phyloP scores from a whole-genome alignment of 2,329 filamentous ascomycete genomes.

The Pseudogymnoascus sp. region DNA sequence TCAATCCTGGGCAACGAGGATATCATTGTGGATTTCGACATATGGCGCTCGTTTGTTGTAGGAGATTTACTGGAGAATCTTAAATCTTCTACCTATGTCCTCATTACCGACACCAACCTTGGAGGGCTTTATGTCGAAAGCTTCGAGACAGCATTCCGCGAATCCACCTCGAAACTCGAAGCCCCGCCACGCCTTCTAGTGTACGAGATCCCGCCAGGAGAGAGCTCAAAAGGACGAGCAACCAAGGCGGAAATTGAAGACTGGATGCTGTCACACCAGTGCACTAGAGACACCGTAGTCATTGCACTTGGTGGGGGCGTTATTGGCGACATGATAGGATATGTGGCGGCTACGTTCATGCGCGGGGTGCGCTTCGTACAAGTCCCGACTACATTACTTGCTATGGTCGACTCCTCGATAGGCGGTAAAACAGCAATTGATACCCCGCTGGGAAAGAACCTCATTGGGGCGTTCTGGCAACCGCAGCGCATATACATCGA shows the following conservation, averaged over 20 bases:
- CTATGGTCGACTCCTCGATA: conserved; percentile 98
- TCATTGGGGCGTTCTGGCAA: conserved; percentile 96
- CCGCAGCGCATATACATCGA: conserved; percentile 92
- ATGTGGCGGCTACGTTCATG: conserved; percentile 98
- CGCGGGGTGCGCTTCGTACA: conserved; percentile 92
- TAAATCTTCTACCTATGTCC: conserved; percentile 82
- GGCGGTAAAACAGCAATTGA: conserved; percentile 98
- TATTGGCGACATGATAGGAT: conserved; percentile 96
- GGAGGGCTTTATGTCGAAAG: conserved; percentile 69
- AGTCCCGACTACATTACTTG: conserved; percentile 85
- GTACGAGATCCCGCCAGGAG: conserved; percentile 81
- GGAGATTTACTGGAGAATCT: conserved; percentile 72
- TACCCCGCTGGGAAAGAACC: conserved; percentile 89
- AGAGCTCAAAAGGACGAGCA: conserved; percentile 85
- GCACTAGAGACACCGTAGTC: conserved; percentile 88
- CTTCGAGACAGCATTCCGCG: conserved; percentile 62
- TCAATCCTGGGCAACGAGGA: conserved; percentile 80
- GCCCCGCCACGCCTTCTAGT: conserved; percentile 64
- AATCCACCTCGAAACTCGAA: conserved; percentile 31
- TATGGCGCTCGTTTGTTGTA: conserved; percentile 78
- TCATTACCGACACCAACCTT: conserved; percentile 95
- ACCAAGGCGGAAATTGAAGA: conserved; percentile 96
- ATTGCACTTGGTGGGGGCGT: conserved; percentile 93
- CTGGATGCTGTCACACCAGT: conserved; percentile 89
- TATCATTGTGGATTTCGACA: conserved; percentile 84